A percentile compares a stretch with the other conserved stretches of the same genome.
phyloP scores from a whole-genome alignment of 1,139 yeast species.

The Arxiozyma telluris region DNA sequence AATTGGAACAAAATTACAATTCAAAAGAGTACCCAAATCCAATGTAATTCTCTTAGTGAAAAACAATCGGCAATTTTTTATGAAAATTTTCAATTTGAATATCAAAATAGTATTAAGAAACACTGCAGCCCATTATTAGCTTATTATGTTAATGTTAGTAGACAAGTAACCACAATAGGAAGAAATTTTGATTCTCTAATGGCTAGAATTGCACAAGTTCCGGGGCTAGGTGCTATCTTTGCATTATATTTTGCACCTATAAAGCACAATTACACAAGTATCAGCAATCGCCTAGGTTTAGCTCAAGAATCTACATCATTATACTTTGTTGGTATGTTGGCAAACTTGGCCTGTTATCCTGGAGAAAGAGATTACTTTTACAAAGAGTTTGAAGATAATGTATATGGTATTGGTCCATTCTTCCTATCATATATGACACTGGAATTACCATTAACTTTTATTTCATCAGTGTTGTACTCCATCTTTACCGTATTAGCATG shows the following conservation, averaged over 20 bases:
- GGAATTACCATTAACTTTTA: constrained; percentile 66
- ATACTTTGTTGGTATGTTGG: constrained; percentile 72
- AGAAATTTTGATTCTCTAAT: constrained; percentile 55
- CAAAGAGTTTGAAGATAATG: constrained; percentile 68
- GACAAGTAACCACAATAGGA: constrained; percentile 45
- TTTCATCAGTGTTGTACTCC: constrained; percentile 52
- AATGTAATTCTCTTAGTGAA: not conserved
- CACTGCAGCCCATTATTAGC: constrained; percentile 34
- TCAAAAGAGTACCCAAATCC: not conserved
- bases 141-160: constrained; percentile 34
- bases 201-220: constrained; percentile 60
- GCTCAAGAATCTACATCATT: constrained; percentile 66
- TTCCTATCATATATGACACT: constrained; percentile 54
- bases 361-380: constrained; percentile 65
- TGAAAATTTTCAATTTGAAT: constrained; percentile 12
- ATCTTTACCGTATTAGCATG: constrained; percentile 57
- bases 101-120: constrained; percentile 14
- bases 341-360: constrained; percentile 69
- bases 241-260: constrained; percentile 69
- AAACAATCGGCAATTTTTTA: constrained; percentile 7
- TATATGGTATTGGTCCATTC: constrained; percentile 61
- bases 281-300: constrained; percentile 61
- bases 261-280: constrained; percentile 47
- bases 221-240: constrained; percentile 55
- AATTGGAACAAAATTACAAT: constrained; percentile 38